Evolutionary conservation across 2,329 filamentous ascomycete genomes (phyloP), one percentile per base, ranked within the genome.

Genomic region (Fusarium drepaniforme): DNA sequence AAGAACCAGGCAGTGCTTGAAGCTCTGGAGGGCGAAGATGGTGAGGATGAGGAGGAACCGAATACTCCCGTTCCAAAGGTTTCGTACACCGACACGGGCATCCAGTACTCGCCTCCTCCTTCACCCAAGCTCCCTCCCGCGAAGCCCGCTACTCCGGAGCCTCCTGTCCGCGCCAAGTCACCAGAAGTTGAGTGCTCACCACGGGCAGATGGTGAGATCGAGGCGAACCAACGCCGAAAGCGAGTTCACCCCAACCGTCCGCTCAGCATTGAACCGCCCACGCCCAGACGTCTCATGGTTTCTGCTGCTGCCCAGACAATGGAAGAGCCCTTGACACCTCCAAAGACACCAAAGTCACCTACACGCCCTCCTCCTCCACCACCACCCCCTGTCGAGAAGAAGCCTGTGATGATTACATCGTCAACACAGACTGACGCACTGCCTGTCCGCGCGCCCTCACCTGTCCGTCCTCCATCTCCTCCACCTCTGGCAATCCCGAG

Each of bases 51-150:
- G 57, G 85, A 88, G 74, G 81, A 83, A n/a, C 56, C 18, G 67
- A 35, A 77, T 63, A 72, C 80, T n/a, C 73, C 80, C 21, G 75
- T 74, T 3, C 80, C 82, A 12, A 87, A 86, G 70, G 80, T 84
- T 51, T 85, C 88, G 67, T 97, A 97, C 84, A 90, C 90, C 44
- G 93, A 97, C 79, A 90, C 89, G 28, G 94, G 92, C 8, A 88
- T 94, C 87, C 96, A 98, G 81, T 97, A 90, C 79, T 97, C 95
- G 38, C 95, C 95, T 56, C 94, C 94, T 2, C 88, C 93, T 4
- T 97, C 95, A 3, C 94, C 94, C 1, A 87, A 86, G 76, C 66
- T 87, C 7, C 71, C 80, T 12, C 82, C 86, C 1, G 76, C 75
- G 59, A 85, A 86, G 75, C 81, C 85, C 18, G 77, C 84, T 18